Conservation (phyloP, 345 rosid genomes). For the Moricandia arvensis region DNA sequence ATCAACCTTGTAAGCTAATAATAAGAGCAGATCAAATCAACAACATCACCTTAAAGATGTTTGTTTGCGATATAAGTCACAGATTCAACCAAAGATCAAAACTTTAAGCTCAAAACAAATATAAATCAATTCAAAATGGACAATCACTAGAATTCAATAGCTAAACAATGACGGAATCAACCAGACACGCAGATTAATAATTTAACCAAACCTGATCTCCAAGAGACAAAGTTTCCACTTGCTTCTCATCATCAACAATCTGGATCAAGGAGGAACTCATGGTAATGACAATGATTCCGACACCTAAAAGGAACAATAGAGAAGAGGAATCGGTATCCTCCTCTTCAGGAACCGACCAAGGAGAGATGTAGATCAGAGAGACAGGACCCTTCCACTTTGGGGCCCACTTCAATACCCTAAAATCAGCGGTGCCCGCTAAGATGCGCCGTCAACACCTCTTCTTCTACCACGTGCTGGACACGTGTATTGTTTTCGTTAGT, state of each 20-base stretch:
- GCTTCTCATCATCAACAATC: neutral
- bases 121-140: too few species aligned
- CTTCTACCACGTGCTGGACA: neutral
- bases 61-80: neutral
- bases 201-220: neutral
- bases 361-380: neutral
- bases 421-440: too few species aligned
- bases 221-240: neutral
- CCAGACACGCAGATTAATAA: neutral
- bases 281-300: neutral
- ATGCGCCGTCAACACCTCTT: neutral
- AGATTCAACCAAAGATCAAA: neutral
- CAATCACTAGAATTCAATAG: neutral
- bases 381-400: neutral
- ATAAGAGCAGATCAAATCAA: neutral
- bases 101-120: neutral
- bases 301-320: neutral
- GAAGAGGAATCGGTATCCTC: neutral
- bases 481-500: neutral
- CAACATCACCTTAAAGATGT: neutral
- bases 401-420: slow-evolving; percentile 10
- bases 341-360: neutral
- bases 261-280: neutral
- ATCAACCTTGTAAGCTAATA: neutral
- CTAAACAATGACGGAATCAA: neutral